These are phyloP conservation scores for Penicillium sp. DNA, from an alignment of 2,329 filamentous ascomycete species.

Conservation along the genomic window DNA sequence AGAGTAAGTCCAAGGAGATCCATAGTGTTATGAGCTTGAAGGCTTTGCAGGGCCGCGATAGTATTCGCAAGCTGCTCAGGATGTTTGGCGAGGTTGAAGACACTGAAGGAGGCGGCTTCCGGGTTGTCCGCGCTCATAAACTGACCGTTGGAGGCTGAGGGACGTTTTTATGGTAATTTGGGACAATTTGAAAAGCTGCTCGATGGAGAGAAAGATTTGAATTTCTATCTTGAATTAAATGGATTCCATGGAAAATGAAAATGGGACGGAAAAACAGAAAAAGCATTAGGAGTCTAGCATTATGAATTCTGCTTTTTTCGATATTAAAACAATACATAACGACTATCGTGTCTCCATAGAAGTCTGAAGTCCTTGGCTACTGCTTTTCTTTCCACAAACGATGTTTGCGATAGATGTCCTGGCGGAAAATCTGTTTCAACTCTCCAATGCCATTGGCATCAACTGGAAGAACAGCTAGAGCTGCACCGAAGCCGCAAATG, in stretches of 20 bases:
- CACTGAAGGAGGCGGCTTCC: not conserved
- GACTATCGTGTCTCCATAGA: not conserved
- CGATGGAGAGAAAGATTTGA: no score
- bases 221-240: no score
- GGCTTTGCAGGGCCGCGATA: not conserved
- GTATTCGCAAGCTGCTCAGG: not conserved
- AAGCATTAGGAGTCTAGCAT: no score
- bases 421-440: constrained; percentile 43
- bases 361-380: no score
- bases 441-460: constrained; percentile 20
- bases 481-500: constrained; percentile 41
- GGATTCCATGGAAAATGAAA: no score
- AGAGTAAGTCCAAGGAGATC: not conserved
- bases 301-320: no score
- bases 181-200: no score
- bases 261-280: no score
- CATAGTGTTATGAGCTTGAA: not conserved
- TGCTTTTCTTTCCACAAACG: constrained; percentile 25
- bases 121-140: no score
- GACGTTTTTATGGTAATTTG: no score
- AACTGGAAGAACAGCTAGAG: constrained; percentile 39
- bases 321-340: not conserved
- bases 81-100: not conserved
- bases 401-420: constrained; percentile 41
- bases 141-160: no score